phyloP scores from a whole-genome alignment of 495 filamentous ascomycete genomes.

The Aspergillus taichungensis region DNA sequence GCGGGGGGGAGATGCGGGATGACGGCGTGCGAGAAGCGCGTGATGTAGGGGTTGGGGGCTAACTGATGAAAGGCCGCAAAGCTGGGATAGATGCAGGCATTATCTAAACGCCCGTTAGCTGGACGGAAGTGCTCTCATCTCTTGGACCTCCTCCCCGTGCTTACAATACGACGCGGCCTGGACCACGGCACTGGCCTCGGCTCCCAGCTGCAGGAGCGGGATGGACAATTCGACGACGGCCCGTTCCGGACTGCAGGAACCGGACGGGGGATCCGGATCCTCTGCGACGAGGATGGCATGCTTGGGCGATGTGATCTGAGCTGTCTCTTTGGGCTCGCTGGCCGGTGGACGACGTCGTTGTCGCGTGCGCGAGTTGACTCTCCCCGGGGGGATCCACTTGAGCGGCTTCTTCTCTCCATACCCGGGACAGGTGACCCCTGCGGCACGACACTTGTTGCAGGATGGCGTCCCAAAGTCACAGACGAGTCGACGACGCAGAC shows the following conservation, averaged over 20 bases:
- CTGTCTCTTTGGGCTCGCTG: too few relatives aligned
- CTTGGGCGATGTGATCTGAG: too few relatives aligned
- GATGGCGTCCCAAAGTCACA: slow-evolving; percentile 20
- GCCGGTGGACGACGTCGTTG: neutral
- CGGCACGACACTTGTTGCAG: slow-evolving; percentile 14
- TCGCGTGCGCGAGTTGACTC: slow-evolving; percentile 11
- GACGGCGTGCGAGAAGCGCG: neutral
- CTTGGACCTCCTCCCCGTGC: neutral
- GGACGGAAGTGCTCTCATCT: neutral
- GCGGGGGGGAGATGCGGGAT: slow-evolving; percentile 10
- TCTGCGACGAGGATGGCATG: too few relatives aligned
- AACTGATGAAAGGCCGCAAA: neutral
- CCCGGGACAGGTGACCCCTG: slow-evolving; percentile 17
- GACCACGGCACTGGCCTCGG: neutral
- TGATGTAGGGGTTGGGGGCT: neutral
- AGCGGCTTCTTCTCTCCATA: slow-evolving; percentile 10
- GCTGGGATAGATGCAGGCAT: neutral
- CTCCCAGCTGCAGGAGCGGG: too few relatives aligned
- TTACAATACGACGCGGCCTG: neutral
- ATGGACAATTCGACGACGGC: too few relatives aligned
- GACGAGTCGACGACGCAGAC: slow-evolving; percentile 23
- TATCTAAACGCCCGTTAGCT: neutral
- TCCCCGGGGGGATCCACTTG: slow-evolving; percentile 23
- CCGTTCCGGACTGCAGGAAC: neutral
- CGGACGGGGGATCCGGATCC: neutral